A percentile compares a stretch with the other conserved stretches of the same genome.
These are phyloP conservation scores for Suhomyces vadensis DNA, from an alignment of 805 yeast species.

Conservation along the genomic window DNA sequence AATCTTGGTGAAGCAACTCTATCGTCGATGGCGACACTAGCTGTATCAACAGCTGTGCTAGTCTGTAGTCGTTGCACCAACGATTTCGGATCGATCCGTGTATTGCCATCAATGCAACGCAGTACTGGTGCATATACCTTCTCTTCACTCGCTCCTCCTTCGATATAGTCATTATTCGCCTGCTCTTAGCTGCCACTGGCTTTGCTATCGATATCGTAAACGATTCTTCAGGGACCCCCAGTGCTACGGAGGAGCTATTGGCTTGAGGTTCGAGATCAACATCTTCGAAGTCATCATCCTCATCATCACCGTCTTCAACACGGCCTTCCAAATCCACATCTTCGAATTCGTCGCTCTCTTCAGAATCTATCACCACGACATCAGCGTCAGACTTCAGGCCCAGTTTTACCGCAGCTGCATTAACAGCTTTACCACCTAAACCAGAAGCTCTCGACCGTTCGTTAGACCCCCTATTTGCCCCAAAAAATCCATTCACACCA, in stretches of 20 bases:
- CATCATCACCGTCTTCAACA: slow-evolving; percentile 15
- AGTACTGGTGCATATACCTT: slow-evolving; percentile 55
- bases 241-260: not conserved
- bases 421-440: slow-evolving; percentile 5
- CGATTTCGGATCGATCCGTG: slow-evolving; percentile 70
- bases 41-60: slow-evolving; percentile 43
- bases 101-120: slow-evolving; percentile 56
- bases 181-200: slow-evolving; percentile 18
- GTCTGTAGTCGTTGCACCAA: slow-evolving; percentile 62
- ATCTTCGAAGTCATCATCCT: slow-evolving; percentile 28
- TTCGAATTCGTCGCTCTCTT: slow-evolving; percentile 36
- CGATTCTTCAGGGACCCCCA: not conserved
- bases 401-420: too few relatives aligned
- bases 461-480: not conserved
- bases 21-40: slow-evolving; percentile 50
- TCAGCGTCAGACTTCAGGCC: not conserved
- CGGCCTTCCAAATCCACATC: slow-evolving; percentile 24
- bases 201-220: slow-evolving; percentile 12
- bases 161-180: slow-evolving; percentile 39
- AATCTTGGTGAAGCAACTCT: slow-evolving; percentile 34
- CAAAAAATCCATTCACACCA: not conserved
- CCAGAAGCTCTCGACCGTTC: not conserved
- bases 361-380: not conserved
- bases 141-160: slow-evolving; percentile 59
- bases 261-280: slow-evolving; percentile 15